phyloP scores from a whole-genome alignment of 805 yeast genomes.

The Millerago galiae region DNA sequence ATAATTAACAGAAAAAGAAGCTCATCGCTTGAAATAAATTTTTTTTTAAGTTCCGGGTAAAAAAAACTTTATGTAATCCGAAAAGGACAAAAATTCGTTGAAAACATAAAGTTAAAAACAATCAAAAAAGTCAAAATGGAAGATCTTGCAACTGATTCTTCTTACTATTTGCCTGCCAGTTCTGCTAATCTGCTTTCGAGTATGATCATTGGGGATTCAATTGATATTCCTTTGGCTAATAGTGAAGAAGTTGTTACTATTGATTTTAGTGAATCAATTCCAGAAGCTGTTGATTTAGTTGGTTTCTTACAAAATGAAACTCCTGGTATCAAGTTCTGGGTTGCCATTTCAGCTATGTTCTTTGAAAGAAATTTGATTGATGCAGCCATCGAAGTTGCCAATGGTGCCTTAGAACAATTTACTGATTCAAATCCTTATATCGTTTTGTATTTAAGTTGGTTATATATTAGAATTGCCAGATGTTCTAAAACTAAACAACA shows the following conservation, averaged over 20 bases:
- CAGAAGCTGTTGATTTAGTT: constrained; percentile 82
- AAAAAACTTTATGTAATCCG: background rate
- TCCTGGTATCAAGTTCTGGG: constrained; percentile 75
- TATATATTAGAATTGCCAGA: constrained; percentile 44
- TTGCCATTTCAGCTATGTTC: constrained; percentile 76
- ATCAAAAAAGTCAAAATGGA: background rate
- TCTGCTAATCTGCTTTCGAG: background rate
- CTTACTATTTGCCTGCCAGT: constrained; percentile 4
- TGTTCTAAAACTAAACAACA: constrained; percentile 17
- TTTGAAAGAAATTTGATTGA: constrained; percentile 49
- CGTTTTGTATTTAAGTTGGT: constrained; percentile 62
- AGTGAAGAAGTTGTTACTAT: constrained; percentile 83
- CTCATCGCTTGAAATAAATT: background rate
- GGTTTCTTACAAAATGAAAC: constrained; percentile 75
- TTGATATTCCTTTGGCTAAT: constrained; percentile 64
- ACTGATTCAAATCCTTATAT: constrained; percentile 36
- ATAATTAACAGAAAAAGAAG: too few species aligned
- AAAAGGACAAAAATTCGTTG: background rate
- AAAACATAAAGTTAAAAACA: background rate
- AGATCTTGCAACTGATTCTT: constrained; percentile 5
- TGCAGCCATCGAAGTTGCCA: constrained; percentile 42
- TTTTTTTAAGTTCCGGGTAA: background rate
- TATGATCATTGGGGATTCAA: constrained; percentile 1
- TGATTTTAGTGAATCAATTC: constrained; percentile 71
- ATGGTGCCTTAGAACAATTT: constrained; percentile 6